Evolutionary conservation across 441 rosid genomes (phyloP).

Genomic region (Raphanus hybrid): DNA sequence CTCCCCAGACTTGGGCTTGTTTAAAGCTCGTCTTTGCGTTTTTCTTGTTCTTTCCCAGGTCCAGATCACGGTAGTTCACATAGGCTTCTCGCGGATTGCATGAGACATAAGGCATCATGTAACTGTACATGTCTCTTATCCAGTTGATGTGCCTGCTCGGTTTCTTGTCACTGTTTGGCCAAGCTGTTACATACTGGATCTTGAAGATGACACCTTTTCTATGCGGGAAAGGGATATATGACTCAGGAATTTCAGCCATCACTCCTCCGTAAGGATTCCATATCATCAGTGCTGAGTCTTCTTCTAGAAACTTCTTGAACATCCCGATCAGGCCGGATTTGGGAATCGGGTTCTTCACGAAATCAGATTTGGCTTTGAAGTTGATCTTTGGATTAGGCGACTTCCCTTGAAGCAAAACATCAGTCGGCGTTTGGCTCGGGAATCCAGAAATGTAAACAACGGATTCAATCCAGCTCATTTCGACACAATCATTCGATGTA

Average conservation of each 20-base stretch:
- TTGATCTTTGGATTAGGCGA: constrained; percentile 27
- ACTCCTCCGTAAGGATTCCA: constrained; percentile 68
- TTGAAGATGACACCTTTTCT: constrained; percentile 53
- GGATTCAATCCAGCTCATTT: constrained; percentile 68
- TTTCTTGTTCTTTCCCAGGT: constrained; percentile 60
- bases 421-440: constrained; percentile 47
- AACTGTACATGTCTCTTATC: too few species aligned
- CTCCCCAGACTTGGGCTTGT: constrained; percentile 57
- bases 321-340: constrained; percentile 51
- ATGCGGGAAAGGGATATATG: constrained; percentile 58
- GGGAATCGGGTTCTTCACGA: constrained; percentile 52
- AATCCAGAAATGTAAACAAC: constrained; percentile 37
- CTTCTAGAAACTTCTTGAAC: constrained; percentile 51
- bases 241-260: constrained; percentile 55
- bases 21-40: constrained; percentile 19
- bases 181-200: constrained; percentile 39
- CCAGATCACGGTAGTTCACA: constrained; percentile 69
- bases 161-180: constrained; percentile 40
- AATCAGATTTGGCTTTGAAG: constrained; percentile 74
- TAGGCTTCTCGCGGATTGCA: constrained; percentile 46
- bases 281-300: constrained; percentile 29
- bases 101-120: too few species aligned
- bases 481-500: constrained; percentile 50
- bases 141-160: constrained; percentile 21
- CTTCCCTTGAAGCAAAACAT: constrained; percentile 59